Evolutionary conservation across 805 yeast species (phyloP).

Genomic region (Myxozyma monticola): DNA sequence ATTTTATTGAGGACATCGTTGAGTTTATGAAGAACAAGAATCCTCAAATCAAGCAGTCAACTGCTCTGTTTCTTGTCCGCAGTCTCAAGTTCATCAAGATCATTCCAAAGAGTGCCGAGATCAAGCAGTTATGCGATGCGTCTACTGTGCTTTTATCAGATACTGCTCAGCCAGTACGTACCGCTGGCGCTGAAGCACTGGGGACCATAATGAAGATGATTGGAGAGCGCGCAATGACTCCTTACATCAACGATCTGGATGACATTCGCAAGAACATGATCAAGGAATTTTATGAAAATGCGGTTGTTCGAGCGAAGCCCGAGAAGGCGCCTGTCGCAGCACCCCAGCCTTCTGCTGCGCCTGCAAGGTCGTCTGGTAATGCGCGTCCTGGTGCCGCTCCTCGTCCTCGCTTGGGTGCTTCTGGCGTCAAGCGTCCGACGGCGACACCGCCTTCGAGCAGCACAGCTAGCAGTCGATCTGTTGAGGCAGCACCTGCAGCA

Average conservation of each 20-base stretch:
- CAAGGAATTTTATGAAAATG: conserved; percentile 54
- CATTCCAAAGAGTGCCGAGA: conserved; percentile 54
- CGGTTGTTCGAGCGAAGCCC: conserved; percentile 53
- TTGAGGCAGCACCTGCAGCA: neutral
- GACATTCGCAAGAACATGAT: conserved; percentile 73
- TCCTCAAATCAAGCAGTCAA: conserved; percentile 76
- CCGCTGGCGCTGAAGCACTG: conserved; percentile 70
- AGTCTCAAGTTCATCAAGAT: conserved; percentile 54
- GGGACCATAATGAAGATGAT: conserved; percentile 82
- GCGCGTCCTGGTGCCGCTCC: conserved; percentile 15
- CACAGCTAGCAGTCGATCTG: neutral
- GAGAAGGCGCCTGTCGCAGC: conserved; percentile 36
- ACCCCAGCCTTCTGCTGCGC: conserved; percentile 21
- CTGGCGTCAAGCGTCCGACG: neutral
- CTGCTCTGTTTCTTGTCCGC: conserved; percentile 63
- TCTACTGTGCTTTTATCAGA: conserved; percentile 71
- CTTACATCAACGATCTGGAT: conserved; percentile 68
- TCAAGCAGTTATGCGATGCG: conserved; percentile 56
- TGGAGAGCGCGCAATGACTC: conserved; percentile 67
- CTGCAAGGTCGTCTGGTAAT: conserved; percentile 8
- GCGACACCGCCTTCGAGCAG: neutral
- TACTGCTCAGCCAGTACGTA: conserved; percentile 80
- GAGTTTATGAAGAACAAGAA: conserved; percentile 70
- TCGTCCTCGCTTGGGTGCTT: conserved; percentile 14
- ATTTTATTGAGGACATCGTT: conserved; percentile 60